Conservation (phyloP, 2,329 filamentous ascomycete species). For the Stachybotrys chartarum region DNA sequence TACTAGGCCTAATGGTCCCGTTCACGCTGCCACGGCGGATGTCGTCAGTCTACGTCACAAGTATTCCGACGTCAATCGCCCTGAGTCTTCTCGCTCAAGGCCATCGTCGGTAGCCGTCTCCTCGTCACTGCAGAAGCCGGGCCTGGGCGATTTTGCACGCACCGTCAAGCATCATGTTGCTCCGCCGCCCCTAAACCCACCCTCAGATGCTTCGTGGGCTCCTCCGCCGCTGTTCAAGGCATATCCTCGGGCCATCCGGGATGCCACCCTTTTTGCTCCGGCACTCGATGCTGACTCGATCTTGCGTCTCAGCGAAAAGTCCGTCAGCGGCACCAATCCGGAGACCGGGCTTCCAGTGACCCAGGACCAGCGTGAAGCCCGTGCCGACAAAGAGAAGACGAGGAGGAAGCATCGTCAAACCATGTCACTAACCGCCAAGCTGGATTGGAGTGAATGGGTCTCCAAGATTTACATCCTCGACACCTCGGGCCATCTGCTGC, state of each 20-base stretch:
- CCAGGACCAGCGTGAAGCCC: constrained; percentile 1
- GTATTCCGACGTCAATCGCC: constrained; percentile 18
- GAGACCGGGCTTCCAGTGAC: constrained; percentile 4
- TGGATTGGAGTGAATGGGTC: constrained; percentile 48
- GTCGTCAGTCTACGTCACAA: background rate
- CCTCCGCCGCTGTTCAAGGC: constrained; percentile 79
- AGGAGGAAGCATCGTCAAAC: constrained; percentile 43
- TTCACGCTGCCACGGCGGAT: background rate
- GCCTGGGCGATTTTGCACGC: background rate
- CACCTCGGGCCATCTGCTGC: constrained; percentile 64
- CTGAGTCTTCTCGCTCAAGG: background rate
- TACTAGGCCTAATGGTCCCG: background rate
- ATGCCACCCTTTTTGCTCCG: constrained; percentile 62
- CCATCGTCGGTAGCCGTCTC: background rate
- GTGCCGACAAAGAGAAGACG: constrained; percentile 23
- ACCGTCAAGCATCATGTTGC: constrained; percentile 3
- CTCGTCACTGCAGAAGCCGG: background rate
- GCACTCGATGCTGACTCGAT: constrained; percentile 63
- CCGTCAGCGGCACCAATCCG: constrained; percentile 15
- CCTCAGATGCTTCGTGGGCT: constrained; percentile 41
- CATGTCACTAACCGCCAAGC: constrained; percentile 30
- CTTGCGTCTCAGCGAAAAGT: constrained; percentile 51
- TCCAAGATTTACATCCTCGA: constrained; percentile 67
- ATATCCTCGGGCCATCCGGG: constrained; percentile 75
- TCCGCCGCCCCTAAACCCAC: background rate